Base-by-base conservation (phyloP, 2,329 filamentous ascomycete genomes). In the Samsoniella hepiali region DNA sequence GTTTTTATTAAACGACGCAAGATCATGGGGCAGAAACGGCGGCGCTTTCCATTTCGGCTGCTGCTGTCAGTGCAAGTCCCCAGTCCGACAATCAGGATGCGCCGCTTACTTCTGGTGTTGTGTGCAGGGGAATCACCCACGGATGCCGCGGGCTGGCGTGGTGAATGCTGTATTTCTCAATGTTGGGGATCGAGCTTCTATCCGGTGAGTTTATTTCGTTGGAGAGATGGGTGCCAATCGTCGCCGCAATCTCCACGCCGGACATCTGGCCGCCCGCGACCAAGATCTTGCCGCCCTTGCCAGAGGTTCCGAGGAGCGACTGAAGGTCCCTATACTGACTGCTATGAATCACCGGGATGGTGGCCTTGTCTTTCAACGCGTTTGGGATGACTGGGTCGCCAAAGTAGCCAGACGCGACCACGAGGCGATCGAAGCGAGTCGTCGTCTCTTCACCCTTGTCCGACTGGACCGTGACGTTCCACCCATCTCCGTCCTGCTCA, bases 221-320 rank as follows among this genome's bases (percentile, higher is more conserved):
- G 0, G 91, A 93, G 1, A 94, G 74, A 66, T 93, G 86, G 5
- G 86, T 81, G 11, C 90, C 90, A 57, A 93, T 84, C 2, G 88
- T 87, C 10, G 86, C 88, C 0, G 91, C 88, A 56, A 89, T 88
- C 76, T 96, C 91, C 5, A 90, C 84, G 0, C 91, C 91, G 2
- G 91, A 94, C 83, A 95, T 93, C 69, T 93, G 90, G 0, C 91
- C 91, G 0, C 91, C 91, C 1, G 93, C 84, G 0, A 96, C 80
- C 1, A 92, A 79, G 17, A 95, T 86, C 69, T 88, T 91, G 22
- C 84, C 83, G 1, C 79, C 79, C 0, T 70, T 69, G 5, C 66
- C 62, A 0, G 74, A 68, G 11, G 74, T 71, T 0, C 74, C 76
- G 1, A 88, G 68, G 3, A 88, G 72, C 9, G 72, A 72, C 34